A percentile compares a stretch with the other conserved stretches of the same genome.
Evolutionary conservation across 2,329 filamentous ascomycete genomes (phyloP).

Genomic region (Botrytis squamosa): DNA sequence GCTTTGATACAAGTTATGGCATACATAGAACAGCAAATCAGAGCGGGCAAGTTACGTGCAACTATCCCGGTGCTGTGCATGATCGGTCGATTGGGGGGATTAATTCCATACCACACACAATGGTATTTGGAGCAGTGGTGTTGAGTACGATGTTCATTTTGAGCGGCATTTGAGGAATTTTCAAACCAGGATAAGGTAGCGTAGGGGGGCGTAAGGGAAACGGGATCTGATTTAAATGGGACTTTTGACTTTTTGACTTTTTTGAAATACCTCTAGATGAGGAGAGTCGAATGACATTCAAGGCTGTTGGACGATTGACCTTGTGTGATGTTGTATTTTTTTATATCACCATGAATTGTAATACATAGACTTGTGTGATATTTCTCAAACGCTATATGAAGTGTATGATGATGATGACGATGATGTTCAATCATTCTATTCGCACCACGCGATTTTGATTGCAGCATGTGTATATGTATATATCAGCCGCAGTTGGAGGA

Average conservation of each 20-base stretch:
- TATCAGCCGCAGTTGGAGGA: too few species aligned
- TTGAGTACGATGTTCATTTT: slow-evolving; percentile 31
- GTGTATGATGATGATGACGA: slow-evolving; percentile 8
- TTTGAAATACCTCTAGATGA: slow-evolving; percentile 14
- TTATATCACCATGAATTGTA: slow-evolving; percentile 20
- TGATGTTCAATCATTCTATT: neutral
- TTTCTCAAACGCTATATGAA: neutral
- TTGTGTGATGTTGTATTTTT: slow-evolving; percentile 16
- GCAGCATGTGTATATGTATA: too few species aligned
- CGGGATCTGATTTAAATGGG: slow-evolving; percentile 21
- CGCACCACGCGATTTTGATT: neutral
- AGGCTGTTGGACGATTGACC: slow-evolving; percentile 4
- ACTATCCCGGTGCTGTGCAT: slow-evolving; percentile 60
- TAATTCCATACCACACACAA: slow-evolving; percentile 45
- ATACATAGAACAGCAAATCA: slow-evolving; percentile 28
- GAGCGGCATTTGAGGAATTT: slow-evolving; percentile 21
- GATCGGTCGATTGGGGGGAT: slow-evolving; percentile 53
- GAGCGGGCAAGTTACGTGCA: slow-evolving; percentile 49
- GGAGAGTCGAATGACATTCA: slow-evolving; percentile 15
- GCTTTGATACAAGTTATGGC: slow-evolving; percentile 51
- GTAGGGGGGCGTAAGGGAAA: slow-evolving; percentile 31
- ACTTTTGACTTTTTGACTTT: slow-evolving; percentile 5
- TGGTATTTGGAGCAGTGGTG: slow-evolving; percentile 23
- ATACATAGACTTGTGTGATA: slow-evolving; percentile 19
- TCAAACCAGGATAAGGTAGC: slow-evolving; percentile 23